Percentiles rank a stretch among this genome's conserved stretches.
phyloP scores from a whole-genome alignment of 2,329 filamentous ascomycete genomes.

The Aspergillus luchuensis region DNA sequence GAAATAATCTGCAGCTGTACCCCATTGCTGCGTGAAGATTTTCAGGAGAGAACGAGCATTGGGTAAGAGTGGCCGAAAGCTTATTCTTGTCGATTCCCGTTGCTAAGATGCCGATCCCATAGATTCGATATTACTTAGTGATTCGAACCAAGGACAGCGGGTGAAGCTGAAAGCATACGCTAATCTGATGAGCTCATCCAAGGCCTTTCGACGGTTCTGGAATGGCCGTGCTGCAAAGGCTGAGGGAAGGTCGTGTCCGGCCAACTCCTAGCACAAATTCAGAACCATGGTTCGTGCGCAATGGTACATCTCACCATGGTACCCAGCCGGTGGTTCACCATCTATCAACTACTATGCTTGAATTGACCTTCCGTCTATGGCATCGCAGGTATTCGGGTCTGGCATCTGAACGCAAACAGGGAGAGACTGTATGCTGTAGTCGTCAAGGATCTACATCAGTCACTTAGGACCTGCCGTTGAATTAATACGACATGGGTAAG shows the following conservation, averaged over 20 bases:
- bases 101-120: neutral
- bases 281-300: neutral
- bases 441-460: neutral
- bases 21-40: neutral
- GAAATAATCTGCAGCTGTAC: neutral
- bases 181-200: neutral
- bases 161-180: neutral
- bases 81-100: neutral
- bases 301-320: neutral
- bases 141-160: neutral
- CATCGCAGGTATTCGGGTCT: neutral
- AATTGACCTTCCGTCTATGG: neutral
- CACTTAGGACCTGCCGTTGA: neutral
- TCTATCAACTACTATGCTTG: neutral
- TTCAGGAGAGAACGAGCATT: slow-evolving; percentile 1
- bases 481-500: neutral
- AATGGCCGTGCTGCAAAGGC: neutral
- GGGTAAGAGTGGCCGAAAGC: neutral
- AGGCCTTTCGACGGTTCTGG: neutral
- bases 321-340: neutral
- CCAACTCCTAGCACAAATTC: neutral
- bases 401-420: neutral
- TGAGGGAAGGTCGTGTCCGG: neutral
- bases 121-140: neutral
- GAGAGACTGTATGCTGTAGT: neutral